Conservation (phyloP, 305 asterid species). For the Ajuga reptans region DNA sequence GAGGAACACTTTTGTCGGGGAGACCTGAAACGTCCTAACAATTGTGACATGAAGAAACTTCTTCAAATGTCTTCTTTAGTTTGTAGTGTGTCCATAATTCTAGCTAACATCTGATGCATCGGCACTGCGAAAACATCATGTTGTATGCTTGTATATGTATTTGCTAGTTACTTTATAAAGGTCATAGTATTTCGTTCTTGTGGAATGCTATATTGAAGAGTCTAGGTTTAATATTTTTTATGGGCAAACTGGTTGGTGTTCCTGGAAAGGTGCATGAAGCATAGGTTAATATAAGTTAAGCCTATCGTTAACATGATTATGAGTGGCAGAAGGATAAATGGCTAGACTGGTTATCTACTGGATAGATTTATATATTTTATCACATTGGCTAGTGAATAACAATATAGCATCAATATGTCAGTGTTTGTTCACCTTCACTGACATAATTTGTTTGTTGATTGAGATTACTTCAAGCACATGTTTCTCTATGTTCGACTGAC, state of each 20-base stretch:
- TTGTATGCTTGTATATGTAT: not conserved
- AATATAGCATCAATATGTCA: not conserved
- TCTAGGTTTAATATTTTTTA: not conserved
- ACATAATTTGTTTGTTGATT: not conserved
- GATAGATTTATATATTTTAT: not conserved
- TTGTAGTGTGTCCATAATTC: not conserved
- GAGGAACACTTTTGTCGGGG: not conserved
- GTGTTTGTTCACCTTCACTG: not conserved
- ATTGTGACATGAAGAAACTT: not conserved
- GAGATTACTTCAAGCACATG: not conserved
- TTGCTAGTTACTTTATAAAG: not conserved
- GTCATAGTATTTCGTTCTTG: not conserved
- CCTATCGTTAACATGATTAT: not conserved
- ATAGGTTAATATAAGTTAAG: not conserved
- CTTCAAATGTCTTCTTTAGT: not conserved
- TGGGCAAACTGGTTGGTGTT: not conserved
- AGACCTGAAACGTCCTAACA: not conserved
- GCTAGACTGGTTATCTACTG: not conserved
- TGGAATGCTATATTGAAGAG: not conserved
- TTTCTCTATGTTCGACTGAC: slow-evolving; percentile 19
- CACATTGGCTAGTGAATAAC: not conserved
- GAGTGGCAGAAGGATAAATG: not conserved
- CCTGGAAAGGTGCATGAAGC: not conserved
- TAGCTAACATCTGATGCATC: not conserved
- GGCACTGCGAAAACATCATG: not conserved